Percentiles rank a stretch among this genome's conserved stretches.
phyloP scores from a whole-genome alignment of 768 basidiomycete species.

The Rhodotorula toruloides region DNA sequence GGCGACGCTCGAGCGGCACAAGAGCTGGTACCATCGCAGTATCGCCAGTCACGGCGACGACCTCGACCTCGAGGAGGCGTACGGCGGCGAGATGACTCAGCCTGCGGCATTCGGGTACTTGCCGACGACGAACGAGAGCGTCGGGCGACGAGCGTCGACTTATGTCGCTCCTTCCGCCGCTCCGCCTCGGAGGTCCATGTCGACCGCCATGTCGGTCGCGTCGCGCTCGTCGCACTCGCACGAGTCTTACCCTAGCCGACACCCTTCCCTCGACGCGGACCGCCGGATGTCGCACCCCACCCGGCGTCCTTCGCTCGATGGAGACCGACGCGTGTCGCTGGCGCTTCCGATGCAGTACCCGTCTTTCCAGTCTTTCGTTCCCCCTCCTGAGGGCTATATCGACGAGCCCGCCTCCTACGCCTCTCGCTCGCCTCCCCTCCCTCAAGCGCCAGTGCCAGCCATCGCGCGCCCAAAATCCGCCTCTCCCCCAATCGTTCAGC shows the following conservation, averaged over 20 bases:
- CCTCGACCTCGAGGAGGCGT: not conserved
- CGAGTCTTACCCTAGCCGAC: not conserved
- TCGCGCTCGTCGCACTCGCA: constrained; percentile 21
- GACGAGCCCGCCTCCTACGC: no score
- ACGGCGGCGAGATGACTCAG: not conserved
- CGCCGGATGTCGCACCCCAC: constrained; percentile 10
- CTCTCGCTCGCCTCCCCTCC: no score
- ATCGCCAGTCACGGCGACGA: not conserved
- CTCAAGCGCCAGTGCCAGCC: no score
- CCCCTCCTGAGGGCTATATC: no score
- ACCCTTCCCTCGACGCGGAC: constrained; percentile 9
- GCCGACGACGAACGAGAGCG: not conserved
- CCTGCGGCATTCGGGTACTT: not conserved
- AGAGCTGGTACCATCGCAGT: constrained; percentile 28
- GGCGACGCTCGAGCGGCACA: constrained; percentile 15
- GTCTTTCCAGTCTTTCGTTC: no score
- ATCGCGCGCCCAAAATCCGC: no score
- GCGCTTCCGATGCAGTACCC: not conserved
- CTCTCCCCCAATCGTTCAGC: no score
- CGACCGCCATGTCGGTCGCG: constrained; percentile 20
- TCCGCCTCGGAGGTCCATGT: no score
- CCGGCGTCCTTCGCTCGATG: constrained; percentile 13
- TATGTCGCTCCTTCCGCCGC: not conserved
- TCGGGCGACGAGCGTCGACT: not conserved
- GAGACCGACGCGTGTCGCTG: no score